Base-by-base conservation (phyloP, 352 stramenopile genomes). In the Globisporangium rhizosaccharum region DNA sequence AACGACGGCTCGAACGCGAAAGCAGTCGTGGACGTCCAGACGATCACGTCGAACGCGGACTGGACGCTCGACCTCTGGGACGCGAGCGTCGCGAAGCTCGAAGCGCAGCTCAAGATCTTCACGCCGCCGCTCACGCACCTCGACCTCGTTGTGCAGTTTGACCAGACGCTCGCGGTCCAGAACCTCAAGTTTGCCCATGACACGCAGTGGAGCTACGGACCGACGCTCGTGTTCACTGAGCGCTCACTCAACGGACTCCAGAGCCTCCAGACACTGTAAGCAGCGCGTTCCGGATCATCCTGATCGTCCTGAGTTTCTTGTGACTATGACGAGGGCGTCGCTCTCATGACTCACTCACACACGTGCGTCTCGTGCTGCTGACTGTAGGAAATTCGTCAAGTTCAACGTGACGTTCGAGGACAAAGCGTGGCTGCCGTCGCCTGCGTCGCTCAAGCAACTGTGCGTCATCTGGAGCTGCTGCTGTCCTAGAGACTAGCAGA, bases 361-460 rank as follows among this genome's bases (percentile, higher is more conserved):
- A 15, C 51, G 37, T 23, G 23, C 51, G 37, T 23, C 20, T 47
- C 14, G 18, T 47, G 6, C 18, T 9, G 6, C 14, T 9, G 18
- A 23, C 44, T 26, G 9, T 51, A 72, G 66, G 26, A 68, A 73
- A 57, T 61, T 85, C 30, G 51, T 61, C 28, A 66, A 70, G 18
- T 70, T 85, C 57, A 75, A 74, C 50, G 53, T 78, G 56, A 66
- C 73, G 20, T 71, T 85, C 47, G 56, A 69, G 17, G 62, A 73
- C 51, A 51, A 44, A 12, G 26, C 48, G 28, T 85, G 75, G 75
- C 65, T 85, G 28, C 65, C 73, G 1, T 9, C 61, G 0, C 53
- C 53, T 14, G 56, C 62, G 45, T 28, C 64, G 12, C 44, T 85
- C 52, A 66, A 73, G 23, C 60, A 79, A 55, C 49, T 85, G 69